Conservation (phyloP, 306 rosid species). For the Alnus rubra region DNA sequence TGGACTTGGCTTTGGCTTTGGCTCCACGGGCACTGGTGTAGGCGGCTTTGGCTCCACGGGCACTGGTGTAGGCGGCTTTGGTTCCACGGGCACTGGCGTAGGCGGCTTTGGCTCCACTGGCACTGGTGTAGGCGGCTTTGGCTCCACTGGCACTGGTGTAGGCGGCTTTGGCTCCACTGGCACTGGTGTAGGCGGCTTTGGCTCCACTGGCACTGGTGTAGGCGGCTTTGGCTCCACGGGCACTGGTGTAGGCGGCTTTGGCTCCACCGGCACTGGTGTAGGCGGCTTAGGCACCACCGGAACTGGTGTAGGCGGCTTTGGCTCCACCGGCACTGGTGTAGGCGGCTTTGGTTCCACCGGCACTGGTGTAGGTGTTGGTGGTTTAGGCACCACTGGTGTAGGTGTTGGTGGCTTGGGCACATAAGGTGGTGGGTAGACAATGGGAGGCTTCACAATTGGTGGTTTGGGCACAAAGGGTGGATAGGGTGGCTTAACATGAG, state of each 20-base stretch:
- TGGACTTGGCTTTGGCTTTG: slow-evolving; percentile 9
- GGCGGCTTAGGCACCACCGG: slow-evolving; percentile 23
- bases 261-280: neutral
- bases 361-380: slow-evolving; percentile 34
- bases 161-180: no score
- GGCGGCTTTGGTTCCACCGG: no score
- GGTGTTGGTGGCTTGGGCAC: slow-evolving; percentile 23
- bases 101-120: no score
- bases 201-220: no score
- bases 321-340: no score
- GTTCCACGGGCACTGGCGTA: neutral
- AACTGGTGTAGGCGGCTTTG: no score
- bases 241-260: no score
- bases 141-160: neutral
- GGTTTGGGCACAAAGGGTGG: slow-evolving; percentile 33
- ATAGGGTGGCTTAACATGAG: slow-evolving; percentile 5
- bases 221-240: no score
- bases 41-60: slow-evolving; percentile 36
- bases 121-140: slow-evolving; percentile 18
- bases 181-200: no score
- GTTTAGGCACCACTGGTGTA: slow-evolving; percentile 5
- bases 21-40: slow-evolving; percentile 11
- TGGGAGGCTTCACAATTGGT: slow-evolving; percentile 25
- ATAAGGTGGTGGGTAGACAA: slow-evolving; percentile 6
- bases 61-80: slow-evolving; percentile 23